These are phyloP conservation scores for Trifolium fragiferum DNA, from an alignment of 306 rosid species.

Conservation along the genomic window DNA sequence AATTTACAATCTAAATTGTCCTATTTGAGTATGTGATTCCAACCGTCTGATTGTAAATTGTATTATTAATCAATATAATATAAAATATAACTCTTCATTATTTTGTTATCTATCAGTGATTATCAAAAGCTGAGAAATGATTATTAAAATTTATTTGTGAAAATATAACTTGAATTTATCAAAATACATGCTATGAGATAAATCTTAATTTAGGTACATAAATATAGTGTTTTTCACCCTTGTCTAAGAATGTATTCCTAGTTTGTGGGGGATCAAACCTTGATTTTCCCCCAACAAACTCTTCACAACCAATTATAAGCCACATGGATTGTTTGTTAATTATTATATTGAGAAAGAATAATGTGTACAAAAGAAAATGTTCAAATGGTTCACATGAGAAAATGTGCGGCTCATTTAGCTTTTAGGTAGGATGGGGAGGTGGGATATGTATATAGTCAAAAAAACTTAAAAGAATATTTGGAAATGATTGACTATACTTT, in stretches of 20 bases:
- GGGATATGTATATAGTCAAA: slow-evolving; percentile 24
- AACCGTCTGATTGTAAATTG: slow-evolving; percentile 26
- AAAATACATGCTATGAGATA: no score
- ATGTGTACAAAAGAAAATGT: neutral
- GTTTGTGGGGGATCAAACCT: neutral
- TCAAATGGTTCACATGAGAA: slow-evolving; percentile 12
- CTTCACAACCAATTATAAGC: neutral
- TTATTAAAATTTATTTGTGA: neutral
- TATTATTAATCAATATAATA: neutral
- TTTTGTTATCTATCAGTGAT: neutral
- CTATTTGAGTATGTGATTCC: slow-evolving; percentile 36
- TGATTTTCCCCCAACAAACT: neutral
- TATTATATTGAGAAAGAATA: neutral
- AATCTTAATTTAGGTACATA: no score
- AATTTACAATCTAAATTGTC: neutral
- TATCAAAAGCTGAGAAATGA: neutral
- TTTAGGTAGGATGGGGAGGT: neutral
- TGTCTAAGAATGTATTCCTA: no score
- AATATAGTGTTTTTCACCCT: no score
- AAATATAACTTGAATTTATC: no score
- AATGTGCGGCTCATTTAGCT: neutral
- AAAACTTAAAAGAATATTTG: no score
- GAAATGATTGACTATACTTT: no score
- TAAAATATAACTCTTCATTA: neutral
- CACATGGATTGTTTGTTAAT: neutral